Percentiles rank a stretch among this genome's conserved stretches.
Conservation (phyloP, 164 flowering plant genomes). For the Annona squamosa region DNA sequence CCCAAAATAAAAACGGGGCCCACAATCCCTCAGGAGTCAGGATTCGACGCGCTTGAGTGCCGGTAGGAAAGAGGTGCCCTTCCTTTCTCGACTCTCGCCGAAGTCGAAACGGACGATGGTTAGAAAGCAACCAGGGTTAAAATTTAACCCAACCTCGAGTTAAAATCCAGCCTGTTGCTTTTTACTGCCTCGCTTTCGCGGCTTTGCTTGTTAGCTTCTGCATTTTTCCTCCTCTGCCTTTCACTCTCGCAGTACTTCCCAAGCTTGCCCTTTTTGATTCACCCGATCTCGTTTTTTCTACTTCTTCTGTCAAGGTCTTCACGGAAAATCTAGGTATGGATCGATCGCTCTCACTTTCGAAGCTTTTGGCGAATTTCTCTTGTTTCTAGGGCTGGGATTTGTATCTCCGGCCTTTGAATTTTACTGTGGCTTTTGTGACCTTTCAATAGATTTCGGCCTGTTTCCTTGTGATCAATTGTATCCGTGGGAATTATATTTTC, state of each 20-base stretch:
- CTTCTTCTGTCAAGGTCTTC: background rate
- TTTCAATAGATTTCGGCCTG: too few relatives aligned
- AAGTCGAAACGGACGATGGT: background rate
- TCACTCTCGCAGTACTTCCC: background rate
- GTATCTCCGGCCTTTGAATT: background rate
- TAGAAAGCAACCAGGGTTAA: conserved; percentile 7
- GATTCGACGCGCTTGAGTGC: conserved; percentile 33
- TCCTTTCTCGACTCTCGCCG: conserved; percentile 4
- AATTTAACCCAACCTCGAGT: conserved; percentile 7
- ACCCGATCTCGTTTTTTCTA: background rate
- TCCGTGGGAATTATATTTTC: too few relatives aligned
- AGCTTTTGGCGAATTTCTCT: background rate
- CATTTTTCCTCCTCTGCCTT: background rate
- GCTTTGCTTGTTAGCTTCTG: too few relatives aligned
- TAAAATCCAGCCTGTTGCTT: background rate
- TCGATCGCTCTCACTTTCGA: background rate
- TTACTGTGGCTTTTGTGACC: too few relatives aligned
- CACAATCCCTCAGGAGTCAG: conserved; percentile 19
- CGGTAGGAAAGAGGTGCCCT: conserved; percentile 8
- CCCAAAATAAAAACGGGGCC: conserved; percentile 14
- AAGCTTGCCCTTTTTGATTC: background rate
- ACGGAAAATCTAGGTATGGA: conserved; percentile 8
- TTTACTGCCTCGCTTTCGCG: background rate
- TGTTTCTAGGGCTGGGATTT: background rate
- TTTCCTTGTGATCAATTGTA: too few relatives aligned